Percentiles rank a stretch among this genome's conserved stretches.
phyloP scores from a whole-genome alignment of 768 basidiomycete genomes.

The Solioccasus polychromus region DNA sequence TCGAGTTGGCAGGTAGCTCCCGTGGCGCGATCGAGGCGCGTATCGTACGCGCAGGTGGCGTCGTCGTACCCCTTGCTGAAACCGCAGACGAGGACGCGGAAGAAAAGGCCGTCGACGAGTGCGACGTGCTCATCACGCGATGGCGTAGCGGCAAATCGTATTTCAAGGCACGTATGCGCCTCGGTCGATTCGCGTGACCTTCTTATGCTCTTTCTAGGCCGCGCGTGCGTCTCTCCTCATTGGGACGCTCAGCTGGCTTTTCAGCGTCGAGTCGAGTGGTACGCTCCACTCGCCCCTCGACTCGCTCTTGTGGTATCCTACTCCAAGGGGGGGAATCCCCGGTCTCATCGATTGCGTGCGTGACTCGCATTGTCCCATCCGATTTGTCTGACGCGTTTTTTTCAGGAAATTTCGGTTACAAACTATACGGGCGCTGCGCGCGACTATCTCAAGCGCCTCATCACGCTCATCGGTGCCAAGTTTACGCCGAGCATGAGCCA shows the following conservation, averaged over 20 bases:
- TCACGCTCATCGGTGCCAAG: constrained; percentile 68
- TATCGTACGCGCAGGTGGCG: constrained; percentile 61
- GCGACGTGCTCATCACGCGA: constrained; percentile 74
- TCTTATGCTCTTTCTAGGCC: constrained; percentile 44
- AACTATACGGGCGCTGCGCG: constrained; percentile 86
- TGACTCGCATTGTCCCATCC: constrained; percentile 2
- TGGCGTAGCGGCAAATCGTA: constrained; percentile 70
- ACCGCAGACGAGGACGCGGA: constrained; percentile 32
- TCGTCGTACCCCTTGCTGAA: constrained; percentile 52
- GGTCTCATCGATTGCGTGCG: constrained; percentile 63
- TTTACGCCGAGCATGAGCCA: constrained; percentile 83
- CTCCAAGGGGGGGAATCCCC: constrained; percentile 58
- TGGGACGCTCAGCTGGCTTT: constrained; percentile 81
- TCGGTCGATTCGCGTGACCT: neutral
- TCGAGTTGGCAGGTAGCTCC: constrained; percentile 51
- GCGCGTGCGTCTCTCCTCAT: constrained; percentile 43
- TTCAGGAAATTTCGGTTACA: constrained; percentile 76
- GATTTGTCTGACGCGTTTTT: neutral
- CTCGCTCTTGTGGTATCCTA: constrained; percentile 82
- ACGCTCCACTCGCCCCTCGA: constrained; percentile 61
- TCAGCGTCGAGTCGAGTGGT: constrained; percentile 68
- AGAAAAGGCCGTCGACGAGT: constrained; percentile 38
- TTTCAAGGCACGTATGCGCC: constrained; percentile 54
- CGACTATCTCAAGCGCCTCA: constrained; percentile 85
- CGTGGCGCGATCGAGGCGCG: constrained; percentile 55